These are phyloP conservation scores for Lactarius psammicola DNA, from an alignment of 768 basidiomycete species.

Conservation along the genomic window DNA sequence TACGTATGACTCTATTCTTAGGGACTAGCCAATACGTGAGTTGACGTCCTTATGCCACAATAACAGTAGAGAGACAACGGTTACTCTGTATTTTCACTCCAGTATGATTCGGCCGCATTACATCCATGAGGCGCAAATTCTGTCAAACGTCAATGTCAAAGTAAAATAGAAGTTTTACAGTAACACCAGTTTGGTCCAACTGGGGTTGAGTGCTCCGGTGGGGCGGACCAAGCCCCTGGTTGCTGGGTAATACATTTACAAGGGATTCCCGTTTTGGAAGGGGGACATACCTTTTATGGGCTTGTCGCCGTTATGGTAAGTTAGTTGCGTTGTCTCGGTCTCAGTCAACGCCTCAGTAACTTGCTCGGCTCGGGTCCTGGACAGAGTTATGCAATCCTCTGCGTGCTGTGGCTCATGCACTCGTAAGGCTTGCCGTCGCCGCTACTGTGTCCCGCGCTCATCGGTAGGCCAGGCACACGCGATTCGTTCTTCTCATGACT, in stretches of 20 bases:
- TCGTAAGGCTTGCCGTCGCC: background rate
- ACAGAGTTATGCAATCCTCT: background rate
- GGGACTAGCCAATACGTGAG: too few relatives aligned
- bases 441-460: background rate
- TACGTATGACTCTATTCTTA: too few relatives aligned
- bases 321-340: background rate
- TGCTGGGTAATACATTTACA: too few relatives aligned
- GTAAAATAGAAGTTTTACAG: background rate
- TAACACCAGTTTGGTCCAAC: background rate
- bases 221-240: background rate
- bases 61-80: background rate
- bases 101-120: background rate
- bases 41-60: too few relatives aligned
- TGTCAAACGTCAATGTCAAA: background rate
- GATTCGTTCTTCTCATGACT: background rate
- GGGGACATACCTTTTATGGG: too few relatives aligned
- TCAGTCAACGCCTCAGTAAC: background rate
- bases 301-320: too few relatives aligned
- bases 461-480: background rate
- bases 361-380: background rate
- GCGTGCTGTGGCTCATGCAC: background rate
- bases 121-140: background rate
- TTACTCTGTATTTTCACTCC: background rate
- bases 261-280: background rate
- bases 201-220: too few relatives aligned